Evolutionary conservation across 1,284 basidiomycete species (phyloP), one percentile per base, ranked within the genome.

Genomic region (Pseudozyma sp.): DNA sequence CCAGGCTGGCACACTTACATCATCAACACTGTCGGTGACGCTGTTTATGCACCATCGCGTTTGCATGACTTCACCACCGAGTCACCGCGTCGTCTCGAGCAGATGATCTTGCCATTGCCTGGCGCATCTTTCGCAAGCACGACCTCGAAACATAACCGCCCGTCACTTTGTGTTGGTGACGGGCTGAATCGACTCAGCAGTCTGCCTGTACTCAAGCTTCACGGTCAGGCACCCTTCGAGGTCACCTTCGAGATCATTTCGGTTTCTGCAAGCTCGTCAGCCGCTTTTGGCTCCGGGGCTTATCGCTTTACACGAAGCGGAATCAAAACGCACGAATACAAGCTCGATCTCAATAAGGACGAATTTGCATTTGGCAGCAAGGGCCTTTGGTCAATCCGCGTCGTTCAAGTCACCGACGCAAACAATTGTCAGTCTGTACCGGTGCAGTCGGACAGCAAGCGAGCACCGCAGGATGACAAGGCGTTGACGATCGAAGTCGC

Each of bases 1-100:
- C 88, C 93, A 1, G 95, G 95, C 3, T 89, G 90, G 60, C 92
- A 95, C 82, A 91, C 90, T 80, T 98, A 98, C 85, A 91, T 93
- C 82, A 91, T 99, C 72, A 90, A 92, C 71, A 91, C 92, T 78
- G 89, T 98, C 19, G 92, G 92, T 10, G 96, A 99, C 83, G 88
- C 91, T 0, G 89, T 92, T n/a, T 98, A 84, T 40, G 34, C 69
- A 2, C 55, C 70, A 7, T 67, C 78, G 16, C 55, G 57, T 85
- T 89, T 62, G 91, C 92, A 75, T 89, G 68, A 56, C 40, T 90
- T 66, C 86, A 88, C 47, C 86, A 91, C 81, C 86, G 90, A 50
- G 3, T 81, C 77, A 1, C 71, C 72, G 14, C 61, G 70, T 10
- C 68, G 80, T 13, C 62, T 82, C 18, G 73, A 83, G 58, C 78